Evolutionary conservation across 768 basidiomycete genomes (phyloP).

Genomic region (Lactarius psammicola): DNA sequence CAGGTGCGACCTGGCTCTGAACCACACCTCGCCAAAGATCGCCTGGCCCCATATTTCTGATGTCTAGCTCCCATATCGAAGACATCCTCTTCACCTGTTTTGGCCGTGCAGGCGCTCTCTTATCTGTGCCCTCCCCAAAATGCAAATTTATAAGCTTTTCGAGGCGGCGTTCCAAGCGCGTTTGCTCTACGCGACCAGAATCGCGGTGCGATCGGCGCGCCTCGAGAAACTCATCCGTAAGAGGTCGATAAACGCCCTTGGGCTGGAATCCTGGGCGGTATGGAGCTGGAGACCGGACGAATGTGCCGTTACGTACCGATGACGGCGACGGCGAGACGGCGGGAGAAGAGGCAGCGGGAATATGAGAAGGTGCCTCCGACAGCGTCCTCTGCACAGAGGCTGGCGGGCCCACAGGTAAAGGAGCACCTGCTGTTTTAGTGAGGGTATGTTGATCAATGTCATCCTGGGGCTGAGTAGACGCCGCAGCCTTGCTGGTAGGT

Average conservation of each 20-base stretch:
- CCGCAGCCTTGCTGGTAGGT: not conserved
- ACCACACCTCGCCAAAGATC: constrained; percentile 70
- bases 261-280: constrained; percentile 96
- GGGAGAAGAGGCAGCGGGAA: constrained; percentile 28
- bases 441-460: constrained; percentile 4
- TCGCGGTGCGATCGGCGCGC: constrained; percentile 41
- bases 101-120: constrained; percentile 22
- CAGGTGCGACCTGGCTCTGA: constrained; percentile 42
- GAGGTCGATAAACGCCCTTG: constrained; percentile 71
- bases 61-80: constrained; percentile 72
- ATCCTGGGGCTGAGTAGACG: not conserved
- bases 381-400: constrained; percentile 13
- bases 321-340: constrained; percentile 29
- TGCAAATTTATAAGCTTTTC: constrained; percentile 83
- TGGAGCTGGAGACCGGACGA: constrained; percentile 44
- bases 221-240: constrained; percentile 79
- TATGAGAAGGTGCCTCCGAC: constrained; percentile 30
- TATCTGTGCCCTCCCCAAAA: constrained; percentile 44
- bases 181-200: constrained; percentile 67
- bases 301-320: constrained; percentile 22
- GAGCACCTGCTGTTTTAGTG: not conserved
- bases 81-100: constrained; percentile 48
- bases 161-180: constrained; percentile 79
- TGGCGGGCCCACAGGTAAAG: constrained; percentile 7
- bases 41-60: constrained; percentile 58